These are phyloP conservation scores for Austroboletus eburneus DNA, from an alignment of 768 basidiomycete species.

Conservation along the genomic window DNA sequence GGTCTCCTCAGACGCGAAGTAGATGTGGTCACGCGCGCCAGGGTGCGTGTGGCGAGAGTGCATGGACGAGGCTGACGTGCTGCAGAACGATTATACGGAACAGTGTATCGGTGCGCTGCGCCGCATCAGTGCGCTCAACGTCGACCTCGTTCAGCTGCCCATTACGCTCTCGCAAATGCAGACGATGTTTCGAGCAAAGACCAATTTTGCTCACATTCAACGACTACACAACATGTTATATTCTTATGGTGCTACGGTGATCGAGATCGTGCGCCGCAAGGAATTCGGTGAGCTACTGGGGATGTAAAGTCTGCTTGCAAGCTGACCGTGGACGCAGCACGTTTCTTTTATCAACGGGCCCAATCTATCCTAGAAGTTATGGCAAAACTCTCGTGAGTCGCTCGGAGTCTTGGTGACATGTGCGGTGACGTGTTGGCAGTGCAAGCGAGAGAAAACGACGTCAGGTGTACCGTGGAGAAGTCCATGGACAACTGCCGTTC, in stretches of 20 bases:
- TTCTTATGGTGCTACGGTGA: conserved; percentile 86
- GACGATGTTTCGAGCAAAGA: conserved; percentile 66
- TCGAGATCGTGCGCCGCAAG: conserved; percentile 87
- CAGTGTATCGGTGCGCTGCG: conserved; percentile 64
- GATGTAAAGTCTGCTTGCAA: too few species aligned
- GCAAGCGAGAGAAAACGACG: conserved; percentile 78
- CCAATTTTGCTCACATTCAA: conserved; percentile 87
- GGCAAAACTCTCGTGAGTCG: conserved; percentile 79
- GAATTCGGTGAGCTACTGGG: conserved; percentile 65
- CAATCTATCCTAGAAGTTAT: conserved; percentile 81
- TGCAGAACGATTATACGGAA: conserved; percentile 68
- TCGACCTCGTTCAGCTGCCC: conserved; percentile 73
- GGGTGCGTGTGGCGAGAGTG: conserved; percentile 34
- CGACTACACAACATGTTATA: conserved; percentile 87
- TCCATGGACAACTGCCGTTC: conserved; percentile 85
- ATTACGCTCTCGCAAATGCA: conserved; percentile 61
- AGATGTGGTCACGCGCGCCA: conserved; percentile 49
- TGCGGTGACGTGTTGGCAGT: conserved; percentile 33
- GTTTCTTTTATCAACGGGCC: conserved; percentile 78
- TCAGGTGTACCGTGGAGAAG: conserved; percentile 78
- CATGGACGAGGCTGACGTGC: not conserved
- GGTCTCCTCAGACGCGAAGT: conserved; percentile 58
- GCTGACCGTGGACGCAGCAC: too few species aligned
- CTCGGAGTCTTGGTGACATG: not conserved
- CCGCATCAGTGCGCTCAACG: conserved; percentile 76